Percentiles rank a stretch among this genome's conserved stretches.
Conservation (phyloP, 2,329 filamentous ascomycete species). For the Hypoxylon sp. region DNA sequence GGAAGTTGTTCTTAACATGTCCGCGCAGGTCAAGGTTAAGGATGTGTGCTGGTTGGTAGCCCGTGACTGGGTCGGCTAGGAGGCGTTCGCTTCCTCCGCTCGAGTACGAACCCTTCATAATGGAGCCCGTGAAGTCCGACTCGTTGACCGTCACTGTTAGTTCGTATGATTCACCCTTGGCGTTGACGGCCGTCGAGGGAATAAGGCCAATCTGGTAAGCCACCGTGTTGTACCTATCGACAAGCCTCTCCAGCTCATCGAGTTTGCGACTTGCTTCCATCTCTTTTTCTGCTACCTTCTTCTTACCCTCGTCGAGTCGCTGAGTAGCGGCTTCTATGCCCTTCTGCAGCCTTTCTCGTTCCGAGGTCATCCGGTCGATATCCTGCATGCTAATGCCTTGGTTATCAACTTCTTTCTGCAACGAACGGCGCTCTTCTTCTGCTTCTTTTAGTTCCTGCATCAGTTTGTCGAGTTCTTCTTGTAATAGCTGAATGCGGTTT, state of each 20-base stretch:
- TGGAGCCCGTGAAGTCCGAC: constrained; percentile 80
- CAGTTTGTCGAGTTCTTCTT: constrained; percentile 87
- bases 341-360: constrained; percentile 92
- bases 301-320: constrained; percentile 88
- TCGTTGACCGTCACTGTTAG: constrained; percentile 86
- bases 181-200: constrained; percentile 85
- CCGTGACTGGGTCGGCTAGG: constrained; percentile 83
- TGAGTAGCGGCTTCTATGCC: constrained; percentile 83
- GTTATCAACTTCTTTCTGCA: constrained; percentile 90
- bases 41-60: constrained; percentile 91
- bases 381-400: constrained; percentile 97
- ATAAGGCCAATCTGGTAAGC: constrained; percentile 96
- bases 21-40: constrained; percentile 91
- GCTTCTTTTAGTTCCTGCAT: constrained; percentile 81
- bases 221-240: constrained; percentile 93
- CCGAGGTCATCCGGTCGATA: constrained; percentile 98
- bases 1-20: constrained; percentile 82
- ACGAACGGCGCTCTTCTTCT: constrained; percentile 82
- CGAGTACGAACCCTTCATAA: constrained; percentile 63
- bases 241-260: constrained; percentile 90
- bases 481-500: constrained; percentile 82
- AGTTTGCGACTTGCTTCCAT: constrained; percentile 87
- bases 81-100: constrained; percentile 77
- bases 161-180: constrained; percentile 88
- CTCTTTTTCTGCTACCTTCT: constrained; percentile 87